A percentile compares a stretch with the other conserved stretches of the same genome.
Conservation (phyloP, 768 basidiomycete genomes). For the Pleurotus eryngii region DNA sequence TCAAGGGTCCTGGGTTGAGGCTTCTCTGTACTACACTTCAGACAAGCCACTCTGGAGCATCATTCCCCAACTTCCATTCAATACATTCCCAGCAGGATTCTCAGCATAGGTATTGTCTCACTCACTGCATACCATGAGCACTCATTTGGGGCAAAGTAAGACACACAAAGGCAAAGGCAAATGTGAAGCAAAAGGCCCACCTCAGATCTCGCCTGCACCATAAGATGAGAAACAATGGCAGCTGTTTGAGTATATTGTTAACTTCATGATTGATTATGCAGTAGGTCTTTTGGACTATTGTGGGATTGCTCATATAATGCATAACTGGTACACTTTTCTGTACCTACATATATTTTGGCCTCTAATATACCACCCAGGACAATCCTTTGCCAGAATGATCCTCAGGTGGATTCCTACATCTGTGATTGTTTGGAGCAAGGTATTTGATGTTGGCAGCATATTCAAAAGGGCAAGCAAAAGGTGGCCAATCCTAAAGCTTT, state of each 20-base stretch:
- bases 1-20: neutral
- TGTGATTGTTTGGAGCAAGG: neutral
- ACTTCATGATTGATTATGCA: constrained; percentile 1
- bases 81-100: neutral
- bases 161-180: neutral
- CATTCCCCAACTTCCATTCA: constrained; percentile 1
- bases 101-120: neutral
- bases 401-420: neutral
- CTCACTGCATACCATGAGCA: neutral
- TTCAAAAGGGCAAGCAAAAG: neutral
- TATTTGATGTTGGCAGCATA: neutral
- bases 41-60: neutral
- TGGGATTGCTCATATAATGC: constrained; percentile 5
- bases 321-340: neutral
- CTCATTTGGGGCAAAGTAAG: neutral
- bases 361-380: neutral
- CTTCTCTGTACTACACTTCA: neutral
- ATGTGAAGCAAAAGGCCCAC: neutral
- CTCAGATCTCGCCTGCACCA: neutral
- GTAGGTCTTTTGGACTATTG: constrained; percentile 10
- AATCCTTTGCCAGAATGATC: constrained; percentile 1
- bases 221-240: neutral
- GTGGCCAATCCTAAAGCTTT: neutral
- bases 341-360: neutral
- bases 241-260: constrained; percentile 7